phyloP scores from a whole-genome alignment of 108 stramenopile species.

The Nitzschia putrida region DNA sequence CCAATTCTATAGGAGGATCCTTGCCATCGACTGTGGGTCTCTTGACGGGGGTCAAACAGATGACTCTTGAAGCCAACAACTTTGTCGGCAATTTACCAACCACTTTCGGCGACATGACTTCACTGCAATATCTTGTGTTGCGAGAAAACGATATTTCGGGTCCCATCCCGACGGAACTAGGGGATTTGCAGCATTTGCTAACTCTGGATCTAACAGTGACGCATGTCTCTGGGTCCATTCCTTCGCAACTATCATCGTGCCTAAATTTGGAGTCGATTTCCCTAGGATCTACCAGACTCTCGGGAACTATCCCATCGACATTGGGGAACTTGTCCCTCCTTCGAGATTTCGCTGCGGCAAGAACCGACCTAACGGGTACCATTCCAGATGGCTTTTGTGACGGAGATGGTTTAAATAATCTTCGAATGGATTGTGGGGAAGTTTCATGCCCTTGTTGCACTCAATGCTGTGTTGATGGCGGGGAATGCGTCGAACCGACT shows the following conservation, averaged over 20 bases:
- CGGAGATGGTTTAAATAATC: not conserved
- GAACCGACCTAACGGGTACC: constrained; percentile 1
- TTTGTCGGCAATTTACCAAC: not conserved
- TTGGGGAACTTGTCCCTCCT: constrained; percentile 1
- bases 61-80: not conserved
- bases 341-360: not conserved
- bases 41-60: not conserved
- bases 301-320: constrained; percentile 10
- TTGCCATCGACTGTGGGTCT: constrained; percentile 12
- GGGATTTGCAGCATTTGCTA: not conserved
- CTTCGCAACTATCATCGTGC: not conserved
- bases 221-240: constrained; percentile 5
- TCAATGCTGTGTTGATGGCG: not conserved
- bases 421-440: not conserved
- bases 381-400: constrained; percentile 16
- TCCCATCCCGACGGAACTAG: constrained; percentile 3
- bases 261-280: not conserved
- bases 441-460: constrained; percentile 7
- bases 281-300: constrained; percentile 7
- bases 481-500: constrained; percentile 6
- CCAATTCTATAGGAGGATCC: constrained; percentile 6
- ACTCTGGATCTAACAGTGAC: constrained; percentile 5
- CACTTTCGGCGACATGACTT: not conserved
- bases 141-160: not conserved
- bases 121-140: not conserved